Conservation (phyloP, 768 basidiomycete genomes). For the Mycena sanguinolenta region DNA sequence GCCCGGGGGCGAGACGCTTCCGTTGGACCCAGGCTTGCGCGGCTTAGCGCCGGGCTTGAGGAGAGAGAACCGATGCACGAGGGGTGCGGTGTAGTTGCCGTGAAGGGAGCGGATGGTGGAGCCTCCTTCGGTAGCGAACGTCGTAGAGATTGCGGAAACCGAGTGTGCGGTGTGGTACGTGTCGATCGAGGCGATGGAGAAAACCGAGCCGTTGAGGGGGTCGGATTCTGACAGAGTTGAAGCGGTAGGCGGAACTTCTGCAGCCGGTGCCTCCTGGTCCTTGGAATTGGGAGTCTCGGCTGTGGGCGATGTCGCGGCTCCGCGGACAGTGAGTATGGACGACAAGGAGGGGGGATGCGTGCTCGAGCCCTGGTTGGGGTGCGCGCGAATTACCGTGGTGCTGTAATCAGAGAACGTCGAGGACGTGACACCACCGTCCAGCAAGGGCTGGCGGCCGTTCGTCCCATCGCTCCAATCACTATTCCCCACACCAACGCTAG, state of each 20-base stretch:
- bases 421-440: slow-evolving; percentile 50
- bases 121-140: slow-evolving; percentile 83
- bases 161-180: slow-evolving; percentile 76
- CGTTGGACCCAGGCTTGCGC: slow-evolving; percentile 51
- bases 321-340: slow-evolving; percentile 80
- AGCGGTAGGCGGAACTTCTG: slow-evolving; percentile 55
- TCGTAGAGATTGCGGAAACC: slow-evolving; percentile 63
- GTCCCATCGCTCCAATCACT: slow-evolving; percentile 61
- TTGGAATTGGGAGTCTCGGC: slow-evolving; percentile 55
- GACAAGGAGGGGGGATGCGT: slow-evolving; percentile 69
- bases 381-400: slow-evolving; percentile 73
- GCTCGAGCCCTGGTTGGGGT: slow-evolving; percentile 54
- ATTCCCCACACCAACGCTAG: slow-evolving; percentile 61
- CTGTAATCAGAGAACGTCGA: slow-evolving; percentile 71
- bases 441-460: slow-evolving; percentile 66
- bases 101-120: slow-evolving; percentile 70
- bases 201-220: slow-evolving; percentile 59
- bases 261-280: slow-evolving; percentile 46
- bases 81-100: slow-evolving; percentile 57
- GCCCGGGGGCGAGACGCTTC: slow-evolving; percentile 49
- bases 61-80: slow-evolving; percentile 89
- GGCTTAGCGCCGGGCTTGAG: slow-evolving; percentile 84
- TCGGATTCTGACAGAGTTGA: slow-evolving; percentile 42
- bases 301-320: slow-evolving; percentile 48
- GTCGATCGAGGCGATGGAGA: slow-evolving; percentile 71